phyloP scores from a whole-genome alignment of 176 grass and related monocot genomes.

The Rhipidocladum racemiflorum region DNA sequence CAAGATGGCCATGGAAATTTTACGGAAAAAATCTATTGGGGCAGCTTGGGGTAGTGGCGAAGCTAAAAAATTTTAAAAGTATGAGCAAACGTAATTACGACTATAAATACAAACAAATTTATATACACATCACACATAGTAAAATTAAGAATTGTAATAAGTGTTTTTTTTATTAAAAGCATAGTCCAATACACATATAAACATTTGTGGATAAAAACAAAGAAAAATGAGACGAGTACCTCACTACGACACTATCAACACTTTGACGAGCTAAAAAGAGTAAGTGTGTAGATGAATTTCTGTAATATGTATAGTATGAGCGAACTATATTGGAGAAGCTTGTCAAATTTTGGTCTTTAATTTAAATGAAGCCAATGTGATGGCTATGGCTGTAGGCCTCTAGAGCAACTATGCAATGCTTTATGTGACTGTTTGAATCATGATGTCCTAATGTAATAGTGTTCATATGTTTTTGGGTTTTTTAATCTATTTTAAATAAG shows the following conservation, averaged over 20 bases:
- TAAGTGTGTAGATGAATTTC: constrained; percentile 22
- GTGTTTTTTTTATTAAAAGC: too few relatives aligned
- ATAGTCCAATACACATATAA: too few relatives aligned
- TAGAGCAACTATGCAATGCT: background rate
- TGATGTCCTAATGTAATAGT: background rate
- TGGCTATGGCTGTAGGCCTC: background rate
- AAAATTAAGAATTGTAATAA: too few relatives aligned
- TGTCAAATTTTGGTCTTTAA: background rate
- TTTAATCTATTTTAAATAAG: background rate
- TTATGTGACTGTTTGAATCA: background rate
- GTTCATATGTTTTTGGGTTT: background rate
- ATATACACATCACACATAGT: too few relatives aligned
- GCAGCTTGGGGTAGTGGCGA: too few relatives aligned
- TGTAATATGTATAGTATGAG: background rate
- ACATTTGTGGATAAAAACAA: too few relatives aligned
- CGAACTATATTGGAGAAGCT: background rate
- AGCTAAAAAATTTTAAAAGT: too few relatives aligned
- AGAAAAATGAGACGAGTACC: too few relatives aligned
- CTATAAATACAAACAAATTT: too few relatives aligned
- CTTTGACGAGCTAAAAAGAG: constrained; percentile 52
- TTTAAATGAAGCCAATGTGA: background rate
- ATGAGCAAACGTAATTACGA: too few relatives aligned
- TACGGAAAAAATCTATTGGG: background rate
- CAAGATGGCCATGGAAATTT: background rate
- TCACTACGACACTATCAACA: too few relatives aligned